Evolutionary conservation across 768 basidiomycete genomes (phyloP), one percentile per base, ranked within the genome.

Genomic region (Auricularia auricula-judae): DNA sequence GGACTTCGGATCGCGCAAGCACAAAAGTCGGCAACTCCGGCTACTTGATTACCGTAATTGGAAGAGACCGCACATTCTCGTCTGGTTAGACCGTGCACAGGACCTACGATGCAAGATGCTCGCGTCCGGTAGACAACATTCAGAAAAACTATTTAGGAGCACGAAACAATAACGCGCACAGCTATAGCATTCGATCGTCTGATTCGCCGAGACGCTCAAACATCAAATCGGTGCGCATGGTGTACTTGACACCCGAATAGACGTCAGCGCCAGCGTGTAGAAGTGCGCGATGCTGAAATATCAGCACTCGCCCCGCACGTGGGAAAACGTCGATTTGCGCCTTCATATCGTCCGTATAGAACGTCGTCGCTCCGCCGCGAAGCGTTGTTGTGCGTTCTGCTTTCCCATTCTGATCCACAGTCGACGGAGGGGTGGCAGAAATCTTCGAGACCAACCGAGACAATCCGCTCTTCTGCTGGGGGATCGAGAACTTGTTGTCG

Each of bases 161-260:
- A 29, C 29, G 29, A 29, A 29, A 29, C 29, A 29, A 29, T 29
- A 29, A 29, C 29, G 29, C 29, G 29, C 29, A 29, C 29, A 29
- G 29, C 29, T 29, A 42, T 42, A 8, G 39, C 39, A 14, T 14
- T 42, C 39, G 12, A 14, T 42, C 39, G 12, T 42, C 39, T 42
- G 39, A 42, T 14, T 42, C 39, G 12, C 8, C 39, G 39, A 51
- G 10, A 5, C 47, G 47, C 47, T 51, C 10, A 34, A 33, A 65
- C 64, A 65, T 65, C 36, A 65, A 36, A 42, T 65, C 64, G 36
- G 64, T 65, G 14, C 64, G 33, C 64, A 65, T 65, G 5, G 64
- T 65, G 29, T 65, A 61, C 39, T 65, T 65, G 18, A 65, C 59
- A 18, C 64, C 64, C 21, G 56, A n/a, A 12, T 58, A 33, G 10